phyloP scores from a whole-genome alignment of 345 rosid genomes.

The Corchorus capsularis region DNA sequence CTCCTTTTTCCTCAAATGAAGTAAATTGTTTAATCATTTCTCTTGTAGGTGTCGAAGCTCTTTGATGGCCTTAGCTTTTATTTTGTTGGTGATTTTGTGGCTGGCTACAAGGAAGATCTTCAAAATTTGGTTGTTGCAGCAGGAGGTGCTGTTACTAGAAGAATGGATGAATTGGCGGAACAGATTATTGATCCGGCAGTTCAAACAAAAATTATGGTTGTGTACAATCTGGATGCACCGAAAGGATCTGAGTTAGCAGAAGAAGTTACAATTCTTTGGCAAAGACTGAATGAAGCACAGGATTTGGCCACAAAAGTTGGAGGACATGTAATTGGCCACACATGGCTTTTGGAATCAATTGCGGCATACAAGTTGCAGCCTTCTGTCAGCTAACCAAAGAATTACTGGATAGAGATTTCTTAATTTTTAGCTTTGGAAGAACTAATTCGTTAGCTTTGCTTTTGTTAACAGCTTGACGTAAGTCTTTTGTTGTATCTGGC shows the following conservation, averaged over 20 bases:
- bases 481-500: neutral
- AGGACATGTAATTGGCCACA: slow-evolving; percentile 54
- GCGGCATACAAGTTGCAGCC: slow-evolving; percentile 67
- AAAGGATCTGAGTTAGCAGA: slow-evolving; percentile 62
- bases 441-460: neutral
- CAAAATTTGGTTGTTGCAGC: slow-evolving; percentile 55
- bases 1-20: neutral
- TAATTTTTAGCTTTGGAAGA: neutral
- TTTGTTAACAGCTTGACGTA: neutral
- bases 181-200: slow-evolving; percentile 19
- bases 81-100: slow-evolving; percentile 56
- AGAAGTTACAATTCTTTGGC: slow-evolving; percentile 70
- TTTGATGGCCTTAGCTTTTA: slow-evolving; percentile 61
- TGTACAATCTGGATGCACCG: slow-evolving; percentile 71
- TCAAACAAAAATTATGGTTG: slow-evolving; percentile 39
- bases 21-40: slow-evolving; percentile 3
- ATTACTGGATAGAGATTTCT: too few species aligned
- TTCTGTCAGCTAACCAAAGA: slow-evolving; percentile 23
- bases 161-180: slow-evolving; percentile 41
- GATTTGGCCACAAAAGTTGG: slow-evolving; percentile 57
- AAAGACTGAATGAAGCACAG: slow-evolving; percentile 65
- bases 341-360: slow-evolving; percentile 83
- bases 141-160: slow-evolving; percentile 59
- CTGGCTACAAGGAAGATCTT: slow-evolving; percentile 69
- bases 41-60: slow-evolving; percentile 69